phyloP scores from a whole-genome alignment of 208 protist species.

The Spongospora subterranea region DNA sequence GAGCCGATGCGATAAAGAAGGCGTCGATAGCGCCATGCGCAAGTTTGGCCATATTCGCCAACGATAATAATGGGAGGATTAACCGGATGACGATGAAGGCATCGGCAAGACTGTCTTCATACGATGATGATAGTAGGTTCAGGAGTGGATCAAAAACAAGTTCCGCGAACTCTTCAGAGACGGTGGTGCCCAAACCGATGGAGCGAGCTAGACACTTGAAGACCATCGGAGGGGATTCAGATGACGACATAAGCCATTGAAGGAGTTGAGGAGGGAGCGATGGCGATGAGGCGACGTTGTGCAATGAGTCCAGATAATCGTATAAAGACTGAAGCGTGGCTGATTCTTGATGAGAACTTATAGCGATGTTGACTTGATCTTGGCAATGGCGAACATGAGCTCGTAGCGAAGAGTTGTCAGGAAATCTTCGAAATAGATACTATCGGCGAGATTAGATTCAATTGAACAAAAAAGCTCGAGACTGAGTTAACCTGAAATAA shows the following conservation, averaged over 20 bases:
- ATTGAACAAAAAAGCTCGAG: slow-evolving; percentile 12
- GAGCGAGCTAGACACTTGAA: neutral
- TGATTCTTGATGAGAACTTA: neutral
- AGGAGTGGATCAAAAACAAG: neutral
- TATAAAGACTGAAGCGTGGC: neutral
- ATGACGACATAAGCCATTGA: neutral
- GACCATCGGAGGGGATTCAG: neutral
- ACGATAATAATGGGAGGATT: neutral
- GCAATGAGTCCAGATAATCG: neutral
- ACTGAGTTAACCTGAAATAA: neutral
- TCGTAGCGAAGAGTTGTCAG: neutral
- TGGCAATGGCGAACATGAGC: neutral
- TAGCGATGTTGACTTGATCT: neutral
- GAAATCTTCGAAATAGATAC: neutral
- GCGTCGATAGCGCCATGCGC: neutral
- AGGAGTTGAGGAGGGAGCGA: neutral
- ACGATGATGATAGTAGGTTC: neutral
- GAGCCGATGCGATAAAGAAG: neutral
- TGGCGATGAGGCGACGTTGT: neutral
- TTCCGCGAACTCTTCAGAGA: neutral
- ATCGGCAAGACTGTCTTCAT: neutral
- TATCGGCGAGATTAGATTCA: neutral
- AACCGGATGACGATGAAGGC: neutral
- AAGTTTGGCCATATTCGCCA: neutral
- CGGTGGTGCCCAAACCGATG: neutral